Evolutionary conservation across 768 basidiomycete genomes (phyloP).

Genomic region (Kwoniella pini): DNA sequence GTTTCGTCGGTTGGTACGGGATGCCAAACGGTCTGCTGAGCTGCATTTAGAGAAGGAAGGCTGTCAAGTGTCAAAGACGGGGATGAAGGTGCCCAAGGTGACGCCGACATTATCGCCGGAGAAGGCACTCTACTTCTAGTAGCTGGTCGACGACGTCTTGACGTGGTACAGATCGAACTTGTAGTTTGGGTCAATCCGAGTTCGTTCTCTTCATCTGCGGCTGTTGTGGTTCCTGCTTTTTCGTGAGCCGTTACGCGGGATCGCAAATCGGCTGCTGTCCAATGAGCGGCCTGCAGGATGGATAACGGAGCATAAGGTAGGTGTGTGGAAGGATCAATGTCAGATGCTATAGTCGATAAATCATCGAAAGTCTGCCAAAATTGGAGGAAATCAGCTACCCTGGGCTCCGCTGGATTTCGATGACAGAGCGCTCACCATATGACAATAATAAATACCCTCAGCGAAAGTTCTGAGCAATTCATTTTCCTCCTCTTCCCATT

Average conservation of each 20-base stretch:
- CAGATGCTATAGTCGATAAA: slow-evolving; percentile 69
- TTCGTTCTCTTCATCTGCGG: slow-evolving; percentile 54
- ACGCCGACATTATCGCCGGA: slow-evolving; percentile 10
- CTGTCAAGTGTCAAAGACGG: slow-evolving; percentile 5
- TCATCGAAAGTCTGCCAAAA: slow-evolving; percentile 75
- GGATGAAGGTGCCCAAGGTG: background rate
- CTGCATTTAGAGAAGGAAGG: background rate
- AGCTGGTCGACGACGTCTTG: slow-evolving; percentile 28
- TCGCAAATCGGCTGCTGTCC: slow-evolving; percentile 59
- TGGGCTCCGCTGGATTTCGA: background rate
- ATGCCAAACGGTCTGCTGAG: slow-evolving; percentile 58
- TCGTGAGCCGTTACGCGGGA: slow-evolving; percentile 34
- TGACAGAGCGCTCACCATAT: slow-evolving; percentile 65
- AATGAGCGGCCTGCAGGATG: slow-evolving; percentile 74
- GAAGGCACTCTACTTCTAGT: slow-evolving; percentile 38
- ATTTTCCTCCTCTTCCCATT: slow-evolving; percentile 59
- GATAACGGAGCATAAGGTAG: slow-evolving; percentile 68
- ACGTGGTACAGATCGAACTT: slow-evolving; percentile 58
- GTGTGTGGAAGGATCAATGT: slow-evolving; percentile 71
- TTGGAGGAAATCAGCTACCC: slow-evolving; percentile 8
- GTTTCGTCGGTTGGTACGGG: slow-evolving; percentile 71
- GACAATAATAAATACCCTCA: slow-evolving; percentile 77
- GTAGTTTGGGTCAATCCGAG: slow-evolving; percentile 66
- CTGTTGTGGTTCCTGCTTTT: background rate
- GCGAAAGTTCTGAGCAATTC: slow-evolving; percentile 72